phyloP scores from a whole-genome alignment of 176 grass and related monocot genomes.

The Paspalum notatum region DNA sequence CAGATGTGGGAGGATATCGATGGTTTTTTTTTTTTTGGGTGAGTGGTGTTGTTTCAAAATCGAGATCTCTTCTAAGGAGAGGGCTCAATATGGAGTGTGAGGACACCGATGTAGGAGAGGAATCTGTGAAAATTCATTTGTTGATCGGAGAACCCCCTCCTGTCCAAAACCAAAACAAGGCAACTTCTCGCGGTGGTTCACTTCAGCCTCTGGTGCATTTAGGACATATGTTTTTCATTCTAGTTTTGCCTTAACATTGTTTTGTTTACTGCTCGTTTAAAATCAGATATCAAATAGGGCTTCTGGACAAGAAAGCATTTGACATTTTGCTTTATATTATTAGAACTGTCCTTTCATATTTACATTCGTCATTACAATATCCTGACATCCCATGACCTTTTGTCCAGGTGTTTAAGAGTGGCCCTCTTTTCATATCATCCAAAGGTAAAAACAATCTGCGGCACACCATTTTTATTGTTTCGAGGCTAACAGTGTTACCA shows the following conservation, averaged over 20 bases:
- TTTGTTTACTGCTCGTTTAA: neutral
- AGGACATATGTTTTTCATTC: neutral
- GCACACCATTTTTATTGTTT: slow-evolving; percentile 3
- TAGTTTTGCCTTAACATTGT: neutral
- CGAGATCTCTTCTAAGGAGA: neutral
- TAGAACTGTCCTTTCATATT: neutral
- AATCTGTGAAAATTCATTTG: neutral
- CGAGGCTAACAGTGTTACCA: neutral
- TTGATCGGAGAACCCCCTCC: neutral
- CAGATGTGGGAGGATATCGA: neutral
- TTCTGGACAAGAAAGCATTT: neutral
- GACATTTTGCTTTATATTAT: neutral
- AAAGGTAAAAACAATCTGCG: slow-evolving; percentile 72
- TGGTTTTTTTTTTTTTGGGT: neutral
- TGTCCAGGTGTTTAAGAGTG: slow-evolving; percentile 95
- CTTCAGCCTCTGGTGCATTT: neutral
- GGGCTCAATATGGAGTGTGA: neutral
- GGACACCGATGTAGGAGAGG: neutral
- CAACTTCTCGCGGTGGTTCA: neutral
- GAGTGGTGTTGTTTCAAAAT: neutral
- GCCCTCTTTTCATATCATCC: slow-evolving; percentile 97
- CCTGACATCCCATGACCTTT: slow-evolving; percentile 34
- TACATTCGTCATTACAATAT: neutral
- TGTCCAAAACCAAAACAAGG: neutral
- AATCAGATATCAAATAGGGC: neutral